These are phyloP conservation scores for Ceratocystis lukuohia DNA, from an alignment of 2,329 filamentous ascomycete species.

Conservation along the genomic window DNA sequence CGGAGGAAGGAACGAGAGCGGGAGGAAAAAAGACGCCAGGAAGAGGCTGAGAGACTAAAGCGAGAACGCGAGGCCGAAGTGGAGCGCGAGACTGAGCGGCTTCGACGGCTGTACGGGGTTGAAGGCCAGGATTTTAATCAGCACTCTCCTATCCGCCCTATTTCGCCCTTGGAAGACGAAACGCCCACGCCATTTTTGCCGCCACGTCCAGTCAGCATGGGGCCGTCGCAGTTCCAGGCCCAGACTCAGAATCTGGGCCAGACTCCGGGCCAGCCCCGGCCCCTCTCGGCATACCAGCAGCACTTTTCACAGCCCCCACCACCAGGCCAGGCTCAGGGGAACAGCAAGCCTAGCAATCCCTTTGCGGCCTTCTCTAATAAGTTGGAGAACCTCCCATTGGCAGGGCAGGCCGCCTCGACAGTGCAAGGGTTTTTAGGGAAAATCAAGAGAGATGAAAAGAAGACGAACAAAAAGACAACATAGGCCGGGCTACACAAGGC, in stretches of 20 bases:
- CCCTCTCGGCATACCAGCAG: slow-evolving; percentile 24
- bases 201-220: slow-evolving; percentile 33
- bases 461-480: slow-evolving; percentile 35
- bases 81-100: slow-evolving; percentile 69
- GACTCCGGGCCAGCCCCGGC: slow-evolving; percentile 21
- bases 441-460: slow-evolving; percentile 29
- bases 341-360: background rate
- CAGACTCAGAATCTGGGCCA: slow-evolving; percentile 3
- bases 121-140: slow-evolving; percentile 30
- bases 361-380: background rate
- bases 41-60: slow-evolving; percentile 37
- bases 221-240: slow-evolving; percentile 9
- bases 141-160: slow-evolving; percentile 20
- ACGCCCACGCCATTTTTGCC: slow-evolving; percentile 24
- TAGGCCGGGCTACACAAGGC: slow-evolving; percentile 26
- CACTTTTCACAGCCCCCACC: slow-evolving; percentile 22
- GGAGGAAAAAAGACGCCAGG: slow-evolving; percentile 21
- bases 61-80: slow-evolving; percentile 56
- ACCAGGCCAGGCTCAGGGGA: slow-evolving; percentile 13
- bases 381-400: slow-evolving; percentile 11
- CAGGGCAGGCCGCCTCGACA: slow-evolving; percentile 29
- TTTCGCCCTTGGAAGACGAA: slow-evolving; percentile 21
- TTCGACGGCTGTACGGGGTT: slow-evolving; percentile 55
- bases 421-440: slow-evolving; percentile 33
- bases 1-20: slow-evolving; percentile 31